Evolutionary conservation across 2,329 filamentous ascomycete genomes (phyloP).

Genomic region (Colletotrichum sp.): DNA sequence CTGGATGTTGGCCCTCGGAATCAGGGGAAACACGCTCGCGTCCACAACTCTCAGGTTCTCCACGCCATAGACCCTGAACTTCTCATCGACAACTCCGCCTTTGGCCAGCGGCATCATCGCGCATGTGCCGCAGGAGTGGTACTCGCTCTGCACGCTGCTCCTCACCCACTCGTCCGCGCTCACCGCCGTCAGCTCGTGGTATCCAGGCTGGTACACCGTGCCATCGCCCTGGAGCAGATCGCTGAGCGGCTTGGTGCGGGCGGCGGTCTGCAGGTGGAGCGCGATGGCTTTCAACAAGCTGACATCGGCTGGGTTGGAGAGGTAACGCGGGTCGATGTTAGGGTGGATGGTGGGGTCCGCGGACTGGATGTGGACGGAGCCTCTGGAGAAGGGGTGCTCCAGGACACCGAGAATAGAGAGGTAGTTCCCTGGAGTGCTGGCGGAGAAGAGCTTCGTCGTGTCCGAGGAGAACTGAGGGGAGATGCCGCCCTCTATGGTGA

Average conservation of each 20-base stretch:
- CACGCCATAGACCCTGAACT: slow-evolving; percentile 33
- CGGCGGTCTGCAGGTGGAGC: slow-evolving; percentile 5
- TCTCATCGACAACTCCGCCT: slow-evolving; percentile 36
- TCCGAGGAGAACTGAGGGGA: slow-evolving; percentile 15
- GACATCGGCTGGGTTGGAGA: slow-evolving; percentile 11
- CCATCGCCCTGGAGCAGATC: slow-evolving; percentile 6
- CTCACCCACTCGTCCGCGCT: slow-evolving; percentile 11
- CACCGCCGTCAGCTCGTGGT: neutral
- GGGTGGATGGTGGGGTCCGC: neutral
- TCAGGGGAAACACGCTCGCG: slow-evolving; percentile 35
- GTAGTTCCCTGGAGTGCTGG: neutral
- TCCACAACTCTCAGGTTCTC: slow-evolving; percentile 30
- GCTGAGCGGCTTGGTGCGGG: slow-evolving; percentile 2
- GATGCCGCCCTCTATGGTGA: slow-evolving; percentile 14
- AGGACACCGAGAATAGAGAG: slow-evolving; percentile 15
- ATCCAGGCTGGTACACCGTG: slow-evolving; percentile 7
- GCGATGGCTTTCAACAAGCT: neutral
- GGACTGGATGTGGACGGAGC: slow-evolving; percentile 12
- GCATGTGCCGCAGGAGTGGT: slow-evolving; percentile 15
- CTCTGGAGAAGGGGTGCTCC: slow-evolving; percentile 15
- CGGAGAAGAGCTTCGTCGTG: slow-evolving; percentile 12
- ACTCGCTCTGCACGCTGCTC: slow-evolving; percentile 10
- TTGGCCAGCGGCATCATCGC: slow-evolving; percentile 16
- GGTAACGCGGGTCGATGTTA: slow-evolving; percentile 10
- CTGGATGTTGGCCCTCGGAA: slow-evolving; percentile 34